Evolutionary conservation across 148 eudicot genomes (phyloP).

Genomic region (Selenicereus undatus): DNA sequence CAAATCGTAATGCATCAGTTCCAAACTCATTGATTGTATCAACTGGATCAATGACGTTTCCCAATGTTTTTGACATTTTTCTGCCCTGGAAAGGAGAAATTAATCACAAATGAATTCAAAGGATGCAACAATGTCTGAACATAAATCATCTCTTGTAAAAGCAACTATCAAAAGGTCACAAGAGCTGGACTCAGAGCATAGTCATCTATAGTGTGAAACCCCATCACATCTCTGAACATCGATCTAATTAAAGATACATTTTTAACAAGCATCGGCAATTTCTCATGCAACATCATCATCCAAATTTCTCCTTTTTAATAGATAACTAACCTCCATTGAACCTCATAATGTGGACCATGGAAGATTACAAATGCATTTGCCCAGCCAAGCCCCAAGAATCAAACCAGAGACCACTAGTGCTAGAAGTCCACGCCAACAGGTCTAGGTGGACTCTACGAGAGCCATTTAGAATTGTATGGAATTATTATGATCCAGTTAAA

Average conservation of each 20-base stretch:
- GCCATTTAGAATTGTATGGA: too few relatives aligned
- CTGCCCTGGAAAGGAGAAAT: conserved; percentile 58
- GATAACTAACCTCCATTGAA: too few relatives aligned
- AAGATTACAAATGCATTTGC: too few relatives aligned
- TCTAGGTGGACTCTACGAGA: too few relatives aligned
- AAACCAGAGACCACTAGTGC: too few relatives aligned
- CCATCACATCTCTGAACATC: background rate
- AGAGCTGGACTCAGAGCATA: background rate
- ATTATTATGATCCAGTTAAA: too few relatives aligned
- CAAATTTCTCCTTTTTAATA: too few relatives aligned
- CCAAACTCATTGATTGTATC: conserved; percentile 87
- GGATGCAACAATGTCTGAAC: background rate
- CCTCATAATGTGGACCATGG: too few relatives aligned
- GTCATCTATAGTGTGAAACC: background rate
- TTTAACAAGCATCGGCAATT: too few relatives aligned
- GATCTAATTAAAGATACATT: background rate
- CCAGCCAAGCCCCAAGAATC: too few relatives aligned
- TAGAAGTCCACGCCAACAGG: too few relatives aligned
- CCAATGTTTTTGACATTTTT: conserved; percentile 94
- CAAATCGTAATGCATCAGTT: conserved; percentile 91
- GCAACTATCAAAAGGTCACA: background rate
- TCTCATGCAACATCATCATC: too few relatives aligned
- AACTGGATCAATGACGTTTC: conserved; percentile 94
- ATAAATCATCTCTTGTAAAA: background rate
- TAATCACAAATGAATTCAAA: background rate